Conservation (phyloP, 2,329 filamentous ascomycete genomes). For the Diaporthe capsici region DNA sequence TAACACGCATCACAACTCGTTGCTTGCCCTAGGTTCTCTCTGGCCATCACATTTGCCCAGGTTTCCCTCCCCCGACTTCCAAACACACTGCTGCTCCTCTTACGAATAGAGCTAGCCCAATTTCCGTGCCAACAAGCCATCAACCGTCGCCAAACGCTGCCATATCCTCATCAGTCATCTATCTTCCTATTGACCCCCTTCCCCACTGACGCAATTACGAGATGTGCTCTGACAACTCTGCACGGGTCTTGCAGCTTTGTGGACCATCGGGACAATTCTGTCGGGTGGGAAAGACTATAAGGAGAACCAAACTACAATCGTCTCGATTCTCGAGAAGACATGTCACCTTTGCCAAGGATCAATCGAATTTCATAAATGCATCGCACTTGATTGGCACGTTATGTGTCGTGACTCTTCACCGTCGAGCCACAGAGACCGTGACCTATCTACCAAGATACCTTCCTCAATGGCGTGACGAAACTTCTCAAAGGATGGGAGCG, state of each 20-base stretch:
- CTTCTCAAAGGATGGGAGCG: not conserved
- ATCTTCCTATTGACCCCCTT: not conserved
- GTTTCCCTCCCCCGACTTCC: not conserved
- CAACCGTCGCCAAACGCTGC: not conserved
- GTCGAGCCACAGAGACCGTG: not conserved
- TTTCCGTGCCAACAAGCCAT: not conserved
- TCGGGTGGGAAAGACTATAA: not conserved
- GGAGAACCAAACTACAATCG: not conserved
- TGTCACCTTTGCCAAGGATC: not conserved
- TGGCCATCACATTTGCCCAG: not conserved
- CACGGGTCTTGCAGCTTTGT: not conserved
- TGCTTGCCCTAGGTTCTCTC: not conserved
- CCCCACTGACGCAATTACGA: not conserved
- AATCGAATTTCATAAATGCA: not conserved
- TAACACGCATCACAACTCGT: not conserved
- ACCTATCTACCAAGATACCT: not conserved
- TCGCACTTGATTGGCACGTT: constrained; percentile 26
- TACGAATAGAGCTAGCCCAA: too few relatives aligned
- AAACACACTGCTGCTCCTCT: not conserved
- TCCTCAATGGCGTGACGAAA: not conserved
- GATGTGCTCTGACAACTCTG: not conserved
- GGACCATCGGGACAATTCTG: too few relatives aligned
- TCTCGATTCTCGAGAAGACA: not conserved
- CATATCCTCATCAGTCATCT: not conserved
- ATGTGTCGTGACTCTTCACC: not conserved